Evolutionary conservation across 257 asterid species (phyloP), one percentile per base, ranked within the genome.

Genomic region (Capsicum pubescens): DNA sequence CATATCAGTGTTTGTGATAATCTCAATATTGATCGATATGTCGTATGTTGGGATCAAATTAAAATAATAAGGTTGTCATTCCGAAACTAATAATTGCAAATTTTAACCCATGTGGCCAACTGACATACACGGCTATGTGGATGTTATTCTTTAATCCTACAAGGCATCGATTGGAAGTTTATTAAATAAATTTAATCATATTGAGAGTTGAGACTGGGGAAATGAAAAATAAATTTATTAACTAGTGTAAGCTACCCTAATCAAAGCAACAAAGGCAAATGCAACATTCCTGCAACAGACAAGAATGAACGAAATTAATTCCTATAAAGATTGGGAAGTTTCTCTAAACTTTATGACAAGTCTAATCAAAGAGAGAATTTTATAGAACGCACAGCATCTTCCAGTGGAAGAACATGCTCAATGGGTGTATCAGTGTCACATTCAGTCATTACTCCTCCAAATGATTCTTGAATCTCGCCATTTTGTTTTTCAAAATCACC

Each of bases 401-500:
- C 99, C 80, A 88, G 89, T 3, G 98, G 95, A 88, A 96, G 98
- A 86, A 92, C 94, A 21, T 91, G 98, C 86, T 94, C 97, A 46
- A 86, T 80, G 79, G 98, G 98, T 8, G 93, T 81, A 57, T 92
- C 97, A 26, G 97, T 88, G 85, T 90, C 92, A 64, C 97, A 92
- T 85, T 94, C 97, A 1, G 94, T 92, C 95, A 96, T 93, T 87
- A 96, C 88, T 64, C 99, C 99, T 64, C 98, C 98, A 88, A 92
- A 94, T 54, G 99, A 93, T 89, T 93, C 98, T 91, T 94, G 95
- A 84, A 93, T 92, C 87, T 94, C 98, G 11, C 95, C 97, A 86
- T 91, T 94, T 90, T 92, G 95, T 89, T 96, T 96, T 90, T 92
- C 99, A 69, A 92, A 92, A 82, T 96, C 97, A n/a, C 97, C 97